These are phyloP conservation scores for Trifolium repens DNA, from an alignment of 306 rosid species.

Conservation along the genomic window DNA sequence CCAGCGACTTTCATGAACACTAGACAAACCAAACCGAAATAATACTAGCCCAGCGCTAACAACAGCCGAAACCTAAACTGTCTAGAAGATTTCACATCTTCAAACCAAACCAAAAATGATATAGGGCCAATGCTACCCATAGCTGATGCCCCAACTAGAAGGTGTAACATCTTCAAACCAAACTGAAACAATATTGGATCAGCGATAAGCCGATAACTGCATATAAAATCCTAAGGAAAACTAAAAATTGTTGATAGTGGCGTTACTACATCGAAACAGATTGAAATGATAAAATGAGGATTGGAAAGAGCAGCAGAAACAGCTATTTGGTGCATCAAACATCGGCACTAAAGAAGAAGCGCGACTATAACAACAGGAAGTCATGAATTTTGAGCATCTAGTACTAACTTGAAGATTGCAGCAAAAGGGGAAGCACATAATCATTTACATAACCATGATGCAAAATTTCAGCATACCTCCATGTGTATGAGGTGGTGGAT, in stretches of 20 bases:
- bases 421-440: not conserved
- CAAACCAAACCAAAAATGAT: conserved; percentile 8
- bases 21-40: not conserved
- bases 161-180: conserved; percentile 3
- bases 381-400: conserved; percentile 24
- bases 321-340: not conserved
- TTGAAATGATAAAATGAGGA: not conserved
- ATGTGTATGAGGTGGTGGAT: conserved; percentile 85
- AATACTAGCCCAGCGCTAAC: not conserved
- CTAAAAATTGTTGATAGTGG: not conserved
- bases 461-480: conserved; percentile 66
- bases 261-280: not conserved
- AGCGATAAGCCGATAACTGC: no score
- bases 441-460: conserved; percentile 8
- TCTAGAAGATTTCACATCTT: not conserved
- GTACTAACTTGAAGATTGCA: conserved; percentile 19
- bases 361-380: not conserved
- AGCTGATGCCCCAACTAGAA: not conserved
- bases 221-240: not conserved
- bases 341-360: not conserved
- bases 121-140: not conserved
- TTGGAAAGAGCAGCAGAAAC: conserved; percentile 8
- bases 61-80: not conserved
- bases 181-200: not conserved
- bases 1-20: not conserved